Evolutionary conservation across 2,329 filamentous ascomycete genomes (phyloP), one percentile per base, ranked within the genome.

Genomic region (Aphanocladium album): DNA sequence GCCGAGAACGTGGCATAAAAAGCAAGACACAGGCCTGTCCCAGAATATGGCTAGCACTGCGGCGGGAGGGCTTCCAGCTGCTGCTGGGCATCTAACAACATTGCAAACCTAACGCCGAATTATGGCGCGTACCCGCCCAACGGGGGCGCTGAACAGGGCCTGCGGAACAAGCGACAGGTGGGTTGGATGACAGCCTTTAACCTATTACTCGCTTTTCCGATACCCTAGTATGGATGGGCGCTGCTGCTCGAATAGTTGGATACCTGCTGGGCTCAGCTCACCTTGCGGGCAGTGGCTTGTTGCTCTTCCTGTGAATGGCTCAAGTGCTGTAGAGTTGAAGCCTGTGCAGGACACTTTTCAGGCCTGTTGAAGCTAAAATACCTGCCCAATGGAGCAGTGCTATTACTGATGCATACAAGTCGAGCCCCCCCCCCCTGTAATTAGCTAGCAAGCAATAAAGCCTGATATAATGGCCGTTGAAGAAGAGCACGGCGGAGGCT

Each of bases 101-200:
- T 30, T 9, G 35, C 12, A 19, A 12, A n/a, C 16, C n/a, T 19
- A 23, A 3, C 41, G 41, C 46, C 5, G 46, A 7, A 19, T 4
- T 7, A 21, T 5, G 19, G 46, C 16, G 21, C 23, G 14, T 14
- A 27, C 21, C 46, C 46, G 46, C 5, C 19, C 21, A 25, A 17
- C 5, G n/a, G 41, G 39, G 19, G 6, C 41, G 41, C 17, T 19
- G 16, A 33, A 58, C 56, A 58, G 56, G 56, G 56, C n/a, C 56
- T 19, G 50, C 35, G 56, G 56, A 30, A 51, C 56, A 51, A 51
- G 56, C 45, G 56, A 51, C 46, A 33, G 35, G 33, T 35, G 56
- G 46, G 56, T 43, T 46, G 27, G 21, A n/a, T 43, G 43, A 49
- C 43, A 25, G 27, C n/a, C 21, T 27, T 27, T n/a, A n/a, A 9